Evolutionary conservation across 352 stramenopile genomes (phyloP).

Genomic region (Pythium oligandrum): DNA sequence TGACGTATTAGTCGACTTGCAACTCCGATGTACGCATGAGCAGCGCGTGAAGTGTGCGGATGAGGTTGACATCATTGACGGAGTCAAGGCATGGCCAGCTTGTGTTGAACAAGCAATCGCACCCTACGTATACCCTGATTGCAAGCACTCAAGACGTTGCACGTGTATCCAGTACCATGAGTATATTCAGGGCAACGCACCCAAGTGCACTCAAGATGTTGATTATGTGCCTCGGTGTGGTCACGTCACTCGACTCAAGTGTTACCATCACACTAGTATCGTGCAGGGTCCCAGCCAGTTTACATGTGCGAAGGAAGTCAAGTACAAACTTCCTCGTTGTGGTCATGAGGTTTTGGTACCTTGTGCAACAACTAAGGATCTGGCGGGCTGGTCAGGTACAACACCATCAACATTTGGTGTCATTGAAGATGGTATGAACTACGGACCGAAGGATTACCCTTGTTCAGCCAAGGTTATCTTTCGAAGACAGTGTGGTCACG

Average conservation of each 20-base stretch:
- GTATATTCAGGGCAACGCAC: slow-evolving; percentile 32
- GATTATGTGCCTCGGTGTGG: slow-evolving; percentile 62
- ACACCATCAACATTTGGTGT: slow-evolving; percentile 26
- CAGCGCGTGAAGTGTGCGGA: slow-evolving; percentile 44
- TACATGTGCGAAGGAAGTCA: slow-evolving; percentile 56
- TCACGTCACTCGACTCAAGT: slow-evolving; percentile 56
- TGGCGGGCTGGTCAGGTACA: slow-evolving; percentile 48
- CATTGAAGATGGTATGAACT: slow-evolving; percentile 53
- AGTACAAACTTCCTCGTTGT: slow-evolving; percentile 52
- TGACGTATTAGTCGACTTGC: slow-evolving; percentile 40
- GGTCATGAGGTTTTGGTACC: slow-evolving; percentile 43
- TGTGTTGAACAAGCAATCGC: slow-evolving; percentile 55
- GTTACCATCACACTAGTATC: slow-evolving; percentile 45
- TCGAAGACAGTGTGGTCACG: slow-evolving; percentile 56
- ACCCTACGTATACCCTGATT: slow-evolving; percentile 66
- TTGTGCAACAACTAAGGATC: slow-evolving; percentile 37
- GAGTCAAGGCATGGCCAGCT: slow-evolving; percentile 27
- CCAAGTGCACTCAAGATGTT: slow-evolving; percentile 45
- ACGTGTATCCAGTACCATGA: slow-evolving; percentile 62
- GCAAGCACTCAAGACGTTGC: slow-evolving; percentile 61
- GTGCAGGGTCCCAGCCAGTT: slow-evolving; percentile 16
- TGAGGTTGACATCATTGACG: slow-evolving; percentile 35
- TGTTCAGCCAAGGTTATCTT: slow-evolving; percentile 62
- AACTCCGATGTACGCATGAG: slow-evolving; percentile 60
- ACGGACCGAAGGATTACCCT: slow-evolving; percentile 64